Base-by-base conservation (phyloP, 345 rosid species). In the Camelina hispida region DNA sequence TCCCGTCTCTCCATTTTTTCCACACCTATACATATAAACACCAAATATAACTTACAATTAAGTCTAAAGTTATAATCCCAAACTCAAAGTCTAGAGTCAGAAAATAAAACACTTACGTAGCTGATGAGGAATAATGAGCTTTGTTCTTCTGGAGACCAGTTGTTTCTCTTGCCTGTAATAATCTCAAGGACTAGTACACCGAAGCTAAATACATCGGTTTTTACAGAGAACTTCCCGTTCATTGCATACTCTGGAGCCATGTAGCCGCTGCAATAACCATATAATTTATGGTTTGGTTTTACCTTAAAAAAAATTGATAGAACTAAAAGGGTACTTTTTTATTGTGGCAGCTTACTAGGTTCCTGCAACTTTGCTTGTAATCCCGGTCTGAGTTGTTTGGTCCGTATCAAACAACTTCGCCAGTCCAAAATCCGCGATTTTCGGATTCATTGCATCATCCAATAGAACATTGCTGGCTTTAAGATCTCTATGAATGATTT, bases 401-500 rank as follows among this genome's bases (percentile, higher is more conserved):
- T 58, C 64, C 1, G 69, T 79, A 3, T 67, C 77, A 57, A 84
- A 78, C 1, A 79, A 62, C n/a, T 75, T 84, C 12, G 85, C 87
- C 73, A 75, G 66, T 32, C 91, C 91, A 57, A 87, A 87, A 66
- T 87, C 88, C 2, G 87, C 82, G n/a, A 87, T 84, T 28, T 85
- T 84, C 0, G 91, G 85, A 32, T 77, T 78, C 87, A 85, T 82
- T 1, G 67, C 78, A 6, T 38, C 43, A 6, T 82, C 88, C 38
- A 83, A 30, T 20, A 85, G 62, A 18, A 87, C 74, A 17, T 85
- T 87, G 58, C 88, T 82, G 1, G 88, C 81, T 70, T 87, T 87
- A 5, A 87, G 71, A 66, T 87, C 88, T 22, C 85, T 68, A 28
- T 85, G 91, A 61, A 83, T 75, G 25, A 87, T 81, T 53, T 79